Evolutionary conservation across 2,329 filamentous ascomycete species (phyloP), one percentile per base, ranked within the genome.

Genomic region (Helicocarpus griseus): DNA sequence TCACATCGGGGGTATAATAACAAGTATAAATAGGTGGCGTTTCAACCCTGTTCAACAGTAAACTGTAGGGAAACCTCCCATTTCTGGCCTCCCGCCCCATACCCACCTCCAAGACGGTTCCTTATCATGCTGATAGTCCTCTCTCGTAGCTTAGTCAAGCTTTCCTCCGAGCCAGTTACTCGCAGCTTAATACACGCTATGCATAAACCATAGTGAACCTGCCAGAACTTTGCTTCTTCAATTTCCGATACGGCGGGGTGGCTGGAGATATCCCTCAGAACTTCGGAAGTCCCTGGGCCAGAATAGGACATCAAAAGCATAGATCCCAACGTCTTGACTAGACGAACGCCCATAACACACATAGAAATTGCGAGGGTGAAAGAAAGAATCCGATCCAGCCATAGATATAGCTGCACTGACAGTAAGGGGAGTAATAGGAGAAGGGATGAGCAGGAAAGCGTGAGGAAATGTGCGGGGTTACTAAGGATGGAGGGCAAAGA

Each of bases 61-160:
- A 89, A 82, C 72, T 97, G 89, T 49, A 94, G 77, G 44, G 87
- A 94, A 13, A 97, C 88, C 71, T 98, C 93, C 93, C 93, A 98
- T 61, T 83, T 84, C 64, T 93, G 77, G 35, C 83, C 86, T 13
- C 80, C 82, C 40, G 81, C 79, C 7, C 90, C 90, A 67, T 95
- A 95, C 1, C 87, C 88, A 54, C 91, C 91, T 4, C 89, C 90
- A 6, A 98, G 73, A 29, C 88, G 78, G 63, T 93, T 94, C 66
- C 87, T 85, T 49, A 98, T 83, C 61, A 96, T 72, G 53, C 84
- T 85, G 14, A 81, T 78, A 47, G 96, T 80, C 43, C 87, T 82
- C 56, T 86, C 83, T 53, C 90, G 80, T 57, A 97, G 69, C 61
- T 85, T 85, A 53, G 77, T 77, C 53, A 94, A 73, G 5, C 83